A percentile compares a stretch with the other conserved stretches of the same genome.
phyloP scores from a whole-genome alignment of 371 early-diverging fungal genomes.

The Apophysomyces ossiformis region DNA sequence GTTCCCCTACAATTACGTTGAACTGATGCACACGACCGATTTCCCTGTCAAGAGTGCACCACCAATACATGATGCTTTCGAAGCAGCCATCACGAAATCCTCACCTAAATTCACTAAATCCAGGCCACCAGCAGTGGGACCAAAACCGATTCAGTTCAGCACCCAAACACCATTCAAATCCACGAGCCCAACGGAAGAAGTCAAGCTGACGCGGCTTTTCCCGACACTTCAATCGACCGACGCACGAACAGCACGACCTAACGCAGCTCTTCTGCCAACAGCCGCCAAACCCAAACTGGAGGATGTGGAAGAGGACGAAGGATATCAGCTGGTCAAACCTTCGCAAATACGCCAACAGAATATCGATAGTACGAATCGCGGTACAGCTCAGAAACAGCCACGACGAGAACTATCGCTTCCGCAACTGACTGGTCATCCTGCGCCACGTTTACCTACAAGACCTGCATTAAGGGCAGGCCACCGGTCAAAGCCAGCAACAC shows the following conservation, averaged over 20 bases:
- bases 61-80: conserved; percentile 27
- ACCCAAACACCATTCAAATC: conserved; percentile 12
- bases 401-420: neutral
- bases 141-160: conserved; percentile 9
- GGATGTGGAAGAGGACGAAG: conserved; percentile 33
- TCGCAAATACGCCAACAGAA: conserved; percentile 35
- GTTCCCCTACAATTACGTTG: conserved; percentile 63
- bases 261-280: neutral
- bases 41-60: conserved; percentile 15
- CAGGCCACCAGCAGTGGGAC: conserved; percentile 14
- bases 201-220: conserved; percentile 13
- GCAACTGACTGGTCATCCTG: conserved; percentile 31
- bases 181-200: conserved; percentile 11
- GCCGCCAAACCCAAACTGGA: conserved; percentile 5
- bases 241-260: conserved; percentile 9
- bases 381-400: conserved; percentile 10
- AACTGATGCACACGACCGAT: conserved; percentile 31
- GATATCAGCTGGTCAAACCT: conserved; percentile 49
- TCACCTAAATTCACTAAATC: conserved; percentile 7
- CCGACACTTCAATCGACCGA: conserved; percentile 7
- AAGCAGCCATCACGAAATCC: conserved; percentile 25
- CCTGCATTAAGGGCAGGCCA: conserved; percentile 28
- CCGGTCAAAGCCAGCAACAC: conserved; percentile 18
- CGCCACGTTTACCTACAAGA: conserved; percentile 46
- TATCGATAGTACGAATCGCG: neutral